Base-by-base conservation (phyloP, 495 filamentous ascomycete species). In the Hamigera avellanea region DNA sequence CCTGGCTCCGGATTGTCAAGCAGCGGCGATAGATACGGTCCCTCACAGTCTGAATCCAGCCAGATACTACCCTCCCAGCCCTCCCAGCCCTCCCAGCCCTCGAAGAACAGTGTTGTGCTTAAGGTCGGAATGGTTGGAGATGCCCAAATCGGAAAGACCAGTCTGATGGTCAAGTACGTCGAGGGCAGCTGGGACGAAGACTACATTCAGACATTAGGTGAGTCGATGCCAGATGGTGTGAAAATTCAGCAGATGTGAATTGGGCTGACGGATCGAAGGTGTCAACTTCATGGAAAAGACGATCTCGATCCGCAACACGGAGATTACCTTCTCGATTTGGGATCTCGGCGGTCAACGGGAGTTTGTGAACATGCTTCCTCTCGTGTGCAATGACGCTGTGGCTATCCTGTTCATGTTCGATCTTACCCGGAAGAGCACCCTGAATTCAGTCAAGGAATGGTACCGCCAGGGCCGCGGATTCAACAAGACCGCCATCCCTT, bases 271-370 rank as follows among this genome's bases (percentile, higher is more conserved):
- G 8, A 29, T 1, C 18, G 8, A 38, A 83, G 80, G 80, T 40
- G 91, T 98, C 60, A 98, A 98, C 54, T 98, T 98, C 66, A 98
- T 98, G 91, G 91, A 98, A 59, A 98, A 98, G 66, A 98, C 91
- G 8, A 96, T 98, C 54, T 89, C 83, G 38, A 98, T 98, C 57
- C 86, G 91, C 37, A 96, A 96, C 58, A 98, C 91, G n/a, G 91
- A 98, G 57, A 96, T 98, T 50, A 98, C 91, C 23, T 98, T 98
- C 62, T 93, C 84, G 30, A 98, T 98, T 54, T 98, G 91, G 91
- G 91, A 98, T 71, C 67, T 98, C 25, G 91, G 91, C 48, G 91
- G 91, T 44, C 91, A 98, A 66, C 77, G 91, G 46, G 91, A 98
- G 60, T 98, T 98, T 43, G 91, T 98, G 55, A 98, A 98, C 64